Base-by-base conservation (phyloP, 2,329 filamentous ascomycete genomes). In the Fusarium torreyae region DNA sequence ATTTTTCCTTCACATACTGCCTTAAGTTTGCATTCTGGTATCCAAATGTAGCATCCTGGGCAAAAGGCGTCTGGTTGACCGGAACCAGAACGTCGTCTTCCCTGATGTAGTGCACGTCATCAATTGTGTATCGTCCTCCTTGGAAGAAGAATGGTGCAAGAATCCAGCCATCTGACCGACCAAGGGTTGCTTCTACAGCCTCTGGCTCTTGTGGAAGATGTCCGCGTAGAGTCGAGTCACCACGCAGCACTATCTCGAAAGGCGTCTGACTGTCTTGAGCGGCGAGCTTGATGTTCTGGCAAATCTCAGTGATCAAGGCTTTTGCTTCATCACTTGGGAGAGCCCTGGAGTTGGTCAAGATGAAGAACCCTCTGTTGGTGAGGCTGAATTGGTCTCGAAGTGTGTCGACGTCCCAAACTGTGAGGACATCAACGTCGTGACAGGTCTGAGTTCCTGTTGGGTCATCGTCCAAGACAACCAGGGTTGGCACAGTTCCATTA, bases 401-500 rank as follows among this genome's bases (percentile, higher is more conserved):
- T 0, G 81, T 84, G 1, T 76, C 68, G 7, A 81, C 67, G 59
- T 85, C 83, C 86, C 86, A 89, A 7, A 84, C 83, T 1, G 85
- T 86, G 20, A 89, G 78, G 3, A 89, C 85, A 50, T 80, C 76
- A 62, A 89, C 84, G 67, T 85, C 82, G 74, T 88, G 85, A 74
- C 86, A 88, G n/a, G 87, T 89, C 71, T 89, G 87, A 0, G 86
- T 89, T n/a, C 86, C 86, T 1, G 87, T 89, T 33, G 86, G 86
- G 57, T 88, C 86, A 61, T 88, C 86, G 54, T 88, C 86, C 7
- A 85, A 78, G 2, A 79, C 78, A 6, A 85, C 77, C 15, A 33
- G 28, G 2, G 44, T n/a, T 13, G 51, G 51, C 17, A 46, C 33
- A 9, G 8, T 9, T 13, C 40, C 28, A 2, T 22, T 36, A 3